Conservation (phyloP, 2,329 filamentous ascomycete species). For the Fusarium beomiforme region DNA sequence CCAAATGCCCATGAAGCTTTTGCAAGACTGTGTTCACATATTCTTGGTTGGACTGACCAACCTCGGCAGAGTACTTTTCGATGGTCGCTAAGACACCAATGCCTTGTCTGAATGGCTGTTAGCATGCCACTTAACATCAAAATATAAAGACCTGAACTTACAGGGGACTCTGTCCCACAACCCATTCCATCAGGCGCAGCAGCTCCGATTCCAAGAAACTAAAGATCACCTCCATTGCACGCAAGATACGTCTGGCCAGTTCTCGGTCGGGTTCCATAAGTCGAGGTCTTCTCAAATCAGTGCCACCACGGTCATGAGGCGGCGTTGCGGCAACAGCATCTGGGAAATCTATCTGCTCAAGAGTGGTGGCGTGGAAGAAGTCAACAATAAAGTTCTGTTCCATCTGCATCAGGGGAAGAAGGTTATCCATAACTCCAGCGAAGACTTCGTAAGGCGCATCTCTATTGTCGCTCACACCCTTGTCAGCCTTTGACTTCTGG, state of each 20-base stretch:
- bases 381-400: constrained; percentile 98
- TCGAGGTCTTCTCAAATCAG: constrained; percentile 77
- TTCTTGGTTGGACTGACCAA: constrained; percentile 92
- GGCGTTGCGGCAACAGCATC: constrained; percentile 75
- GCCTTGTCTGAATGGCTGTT: constrained; percentile 74
- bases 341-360: constrained; percentile 83
- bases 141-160: constrained; percentile 58
- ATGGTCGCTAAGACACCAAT: constrained; percentile 85
- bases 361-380: constrained; percentile 93
- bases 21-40: constrained; percentile 84
- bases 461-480: constrained; percentile 69
- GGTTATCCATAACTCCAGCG: constrained; percentile 80
- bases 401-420: constrained; percentile 84
- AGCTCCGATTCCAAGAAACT: constrained; percentile 82
- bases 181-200: constrained; percentile 85
- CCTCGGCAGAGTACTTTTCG: constrained; percentile 79
- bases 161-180: constrained; percentile 81
- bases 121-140: constrained; percentile 1
- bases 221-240: constrained; percentile 90
- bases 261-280: constrained; percentile 90
- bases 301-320: constrained; percentile 75
- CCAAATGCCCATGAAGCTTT: constrained; percentile 79
- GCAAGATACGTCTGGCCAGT: constrained; percentile 84
- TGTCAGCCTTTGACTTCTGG: constrained; percentile 61
- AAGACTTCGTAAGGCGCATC: constrained; percentile 85